phyloP scores from a whole-genome alignment of 768 basidiomycete genomes.

The Lanmaoa rubissima region DNA sequence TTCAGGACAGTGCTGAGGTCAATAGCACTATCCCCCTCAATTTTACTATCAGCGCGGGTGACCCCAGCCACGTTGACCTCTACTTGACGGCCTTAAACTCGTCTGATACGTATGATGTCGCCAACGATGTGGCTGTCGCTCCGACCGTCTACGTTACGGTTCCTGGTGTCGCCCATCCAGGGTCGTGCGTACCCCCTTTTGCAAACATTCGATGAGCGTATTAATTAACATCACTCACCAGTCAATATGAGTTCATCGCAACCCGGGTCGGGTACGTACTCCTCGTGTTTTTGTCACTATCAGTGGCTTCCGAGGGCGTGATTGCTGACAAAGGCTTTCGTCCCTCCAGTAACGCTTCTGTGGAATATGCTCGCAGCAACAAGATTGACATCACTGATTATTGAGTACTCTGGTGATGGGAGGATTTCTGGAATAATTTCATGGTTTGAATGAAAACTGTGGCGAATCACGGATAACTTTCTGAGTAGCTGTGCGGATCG shows the following conservation, averaged over 20 bases:
- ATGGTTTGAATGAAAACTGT: background rate
- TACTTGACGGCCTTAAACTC: fast-evolving
- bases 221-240: background rate
- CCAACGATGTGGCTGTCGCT: fast-evolving
- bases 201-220: background rate
- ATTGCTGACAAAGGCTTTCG: background rate
- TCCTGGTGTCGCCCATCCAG: background rate
- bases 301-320: background rate
- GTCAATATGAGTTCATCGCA: background rate
- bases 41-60: background rate
- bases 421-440: background rate
- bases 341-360: background rate
- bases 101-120: background rate
- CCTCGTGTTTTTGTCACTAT: background rate
- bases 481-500: too few relatives aligned
- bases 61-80: background rate
- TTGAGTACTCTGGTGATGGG: background rate
- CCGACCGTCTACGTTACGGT: fast-evolving
- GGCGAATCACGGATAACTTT: background rate
- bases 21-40: background rate
- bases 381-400: background rate
- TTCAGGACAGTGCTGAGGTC: too few relatives aligned
- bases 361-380: background rate
- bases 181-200: background rate
- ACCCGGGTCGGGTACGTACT: background rate